Base-by-base conservation (phyloP, 2,329 filamentous ascomycete genomes). In the Pseudogymnoascus sp. region DNA sequence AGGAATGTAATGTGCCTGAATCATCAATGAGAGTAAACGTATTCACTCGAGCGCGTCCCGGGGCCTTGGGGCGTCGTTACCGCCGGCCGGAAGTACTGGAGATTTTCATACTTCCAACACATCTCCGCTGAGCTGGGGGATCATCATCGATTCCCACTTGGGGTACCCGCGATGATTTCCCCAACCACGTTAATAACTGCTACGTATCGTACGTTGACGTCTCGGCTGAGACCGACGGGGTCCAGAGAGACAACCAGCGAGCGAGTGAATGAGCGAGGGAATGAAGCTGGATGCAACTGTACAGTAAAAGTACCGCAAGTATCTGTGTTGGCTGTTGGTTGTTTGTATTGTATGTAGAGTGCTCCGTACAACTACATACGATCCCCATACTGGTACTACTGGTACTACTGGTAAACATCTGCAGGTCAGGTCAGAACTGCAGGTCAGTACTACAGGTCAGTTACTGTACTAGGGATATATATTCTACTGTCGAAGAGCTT, bases 191-290 rank as follows among this genome's bases (percentile, higher is more conserved):
- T 53, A 12, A 19, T 19, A 19, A 19, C 41, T 46, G 2, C n/a
- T 6, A 41, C 24, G 43, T 26, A 26, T 7, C 46, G 22, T 46
- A 46, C 22, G 46, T 53, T 53, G 46, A 53, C 46, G 16, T 31
- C 33, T 37, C 33, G 19, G 59, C 33, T 60, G 59, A 37, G 59
- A 60, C 33, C 59, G 59, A 37, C 2, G 59, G 37, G 33, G 33
- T 41, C 37, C 31, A 41, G 59, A 60, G 59, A 60, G 31, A 60
- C 12, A 16, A 26, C 11, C 22, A 11, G 26, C 31, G 56, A 59
- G 56, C 31, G 56, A 60, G 56, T 37, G 56, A 60, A 28, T 37
- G 56, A 40, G n/a, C 28, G 56, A 26, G 56, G 24, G 56, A 60
- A 60, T 37, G 56, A 60, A 19, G 6, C 8, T 37, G 28, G 14